A percentile compares a stretch with the other conserved stretches of the same genome.
Evolutionary conservation across 2,329 filamentous ascomycete genomes (phyloP).

Genomic region (Claviceps fusiformis): DNA sequence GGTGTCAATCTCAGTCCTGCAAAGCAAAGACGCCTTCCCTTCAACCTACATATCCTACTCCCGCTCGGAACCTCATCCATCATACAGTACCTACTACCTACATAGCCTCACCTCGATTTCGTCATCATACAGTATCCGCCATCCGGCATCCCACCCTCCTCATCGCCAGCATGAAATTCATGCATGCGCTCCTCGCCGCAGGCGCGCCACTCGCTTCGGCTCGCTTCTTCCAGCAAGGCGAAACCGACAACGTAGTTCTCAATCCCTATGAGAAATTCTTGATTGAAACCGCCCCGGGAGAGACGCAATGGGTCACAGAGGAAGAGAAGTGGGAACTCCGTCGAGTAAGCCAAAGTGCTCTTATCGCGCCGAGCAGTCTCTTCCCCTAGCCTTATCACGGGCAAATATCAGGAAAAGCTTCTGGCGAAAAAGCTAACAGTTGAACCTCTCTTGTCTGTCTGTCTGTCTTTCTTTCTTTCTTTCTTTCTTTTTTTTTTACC

Average conservation of each 20-base stretch:
- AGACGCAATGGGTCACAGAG: conserved; percentile 79
- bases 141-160: too few species aligned
- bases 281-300: conserved; percentile 72
- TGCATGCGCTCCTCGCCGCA: conserved; percentile 37
- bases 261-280: conserved; percentile 40
- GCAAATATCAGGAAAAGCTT: not conserved
- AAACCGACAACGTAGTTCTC: conserved; percentile 37
- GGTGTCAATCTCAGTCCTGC: not conserved
- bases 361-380: not conserved
- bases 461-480: not conserved
- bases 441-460: not conserved
- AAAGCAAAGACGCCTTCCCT: not conserved
- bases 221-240: conserved; percentile 41
- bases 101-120: too few species aligned
- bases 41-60: not conserved
- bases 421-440: not conserved
- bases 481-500: too few species aligned
- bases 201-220: conserved; percentile 38
- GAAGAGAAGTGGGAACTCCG: conserved; percentile 90
- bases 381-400: not conserved
- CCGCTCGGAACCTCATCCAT: not conserved
- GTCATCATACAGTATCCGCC: too few species aligned
- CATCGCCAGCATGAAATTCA: conserved; percentile 33
- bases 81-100: too few species aligned
- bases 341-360: conserved; percentile 41